A percentile compares a stretch with the other conserved stretches of the same genome.
Conservation (phyloP, 768 basidiomycete species). For the Pleurotus tuoliensis region DNA sequence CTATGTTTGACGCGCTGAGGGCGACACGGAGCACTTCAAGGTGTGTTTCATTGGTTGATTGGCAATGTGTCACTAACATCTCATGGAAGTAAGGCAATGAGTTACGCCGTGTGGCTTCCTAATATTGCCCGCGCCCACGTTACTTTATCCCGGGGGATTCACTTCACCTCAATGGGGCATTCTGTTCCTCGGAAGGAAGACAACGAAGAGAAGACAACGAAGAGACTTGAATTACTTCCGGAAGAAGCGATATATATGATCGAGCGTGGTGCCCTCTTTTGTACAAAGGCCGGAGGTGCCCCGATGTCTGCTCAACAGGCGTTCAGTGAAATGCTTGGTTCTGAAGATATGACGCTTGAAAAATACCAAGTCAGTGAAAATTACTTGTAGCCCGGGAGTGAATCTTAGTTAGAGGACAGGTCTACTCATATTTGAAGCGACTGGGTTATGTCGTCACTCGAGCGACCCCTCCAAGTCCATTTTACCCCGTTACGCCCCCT, state of each 20-base stretch:
- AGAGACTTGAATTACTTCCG: conserved; percentile 81
- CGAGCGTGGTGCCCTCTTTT: conserved; percentile 85
- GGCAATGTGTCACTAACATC: neutral
- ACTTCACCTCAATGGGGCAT: conserved; percentile 80
- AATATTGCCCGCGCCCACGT: conserved; percentile 60
- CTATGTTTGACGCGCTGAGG: conserved; percentile 83
- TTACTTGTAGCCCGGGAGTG: neutral
- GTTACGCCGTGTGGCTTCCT: conserved; percentile 81
- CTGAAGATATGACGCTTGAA: conserved; percentile 74
- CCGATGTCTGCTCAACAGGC: conserved; percentile 89
- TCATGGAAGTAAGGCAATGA: conserved; percentile 61
- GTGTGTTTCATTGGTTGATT: conserved; percentile 33
- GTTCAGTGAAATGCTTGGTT: conserved; percentile 80
- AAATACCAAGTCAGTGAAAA: conserved; percentile 69
- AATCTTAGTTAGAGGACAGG: conserved; percentile 38
- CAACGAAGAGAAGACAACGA: conserved; percentile 43
- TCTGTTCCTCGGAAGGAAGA: conserved; percentile 53
- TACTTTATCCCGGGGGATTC: conserved; percentile 73
- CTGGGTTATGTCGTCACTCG: conserved; percentile 88
- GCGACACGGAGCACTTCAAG: conserved; percentile 72
- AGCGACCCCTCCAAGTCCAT: conserved; percentile 46
- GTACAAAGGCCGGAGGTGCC: conserved; percentile 57
- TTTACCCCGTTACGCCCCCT: conserved; percentile 38
- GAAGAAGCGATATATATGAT: conserved; percentile 95
- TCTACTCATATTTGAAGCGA: conserved; percentile 88